These are phyloP conservation scores for Ogataea philodendri DNA, from an alignment of 805 yeast genomes.

Conservation along the genomic window DNA sequence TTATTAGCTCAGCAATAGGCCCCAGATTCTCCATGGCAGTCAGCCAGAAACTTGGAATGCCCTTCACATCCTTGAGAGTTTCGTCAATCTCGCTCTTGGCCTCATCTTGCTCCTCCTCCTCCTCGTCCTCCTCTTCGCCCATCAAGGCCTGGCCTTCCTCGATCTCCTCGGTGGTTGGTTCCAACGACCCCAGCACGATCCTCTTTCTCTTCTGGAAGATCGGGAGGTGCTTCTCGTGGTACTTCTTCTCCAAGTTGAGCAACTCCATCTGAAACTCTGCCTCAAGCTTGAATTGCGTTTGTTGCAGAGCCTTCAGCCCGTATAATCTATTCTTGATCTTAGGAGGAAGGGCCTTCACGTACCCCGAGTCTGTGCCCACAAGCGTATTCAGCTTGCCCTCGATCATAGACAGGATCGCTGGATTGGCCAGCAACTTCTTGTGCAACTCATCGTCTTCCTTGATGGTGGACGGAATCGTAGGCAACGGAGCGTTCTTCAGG, in stretches of 20 bases:
- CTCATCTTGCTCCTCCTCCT: constrained; percentile 36
- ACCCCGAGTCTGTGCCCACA: constrained; percentile 85
- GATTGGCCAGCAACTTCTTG: constrained; percentile 55
- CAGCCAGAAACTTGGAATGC: constrained; percentile 95
- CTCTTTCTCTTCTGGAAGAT: constrained; percentile 69
- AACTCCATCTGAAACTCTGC: constrained; percentile 89
- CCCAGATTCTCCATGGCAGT: constrained; percentile 89
- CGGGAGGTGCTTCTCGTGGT: constrained; percentile 68
- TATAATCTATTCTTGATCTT: constrained; percentile 71
- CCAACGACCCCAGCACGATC: constrained; percentile 67
- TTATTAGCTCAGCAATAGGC: constrained; percentile 76
- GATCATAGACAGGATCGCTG: constrained; percentile 80
- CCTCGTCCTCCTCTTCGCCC: constrained; percentile 38
- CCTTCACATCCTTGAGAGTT: constrained; percentile 44
- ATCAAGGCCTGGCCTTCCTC: constrained; percentile 73
- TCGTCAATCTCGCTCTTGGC: constrained; percentile 25
- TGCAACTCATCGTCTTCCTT: constrained; percentile 57
- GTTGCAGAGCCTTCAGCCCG: constrained; percentile 81
- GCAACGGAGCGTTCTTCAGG: constrained; percentile 58
- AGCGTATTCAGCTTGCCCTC: constrained; percentile 84
- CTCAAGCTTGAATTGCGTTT: constrained; percentile 76
- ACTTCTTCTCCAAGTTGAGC: constrained; percentile 81
- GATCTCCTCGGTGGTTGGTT: constrained; percentile 78
- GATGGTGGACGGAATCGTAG: constrained; percentile 66
- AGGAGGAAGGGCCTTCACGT: constrained; percentile 72